Conservation (phyloP, 306 rosid species). For the Acacia confusa region DNA sequence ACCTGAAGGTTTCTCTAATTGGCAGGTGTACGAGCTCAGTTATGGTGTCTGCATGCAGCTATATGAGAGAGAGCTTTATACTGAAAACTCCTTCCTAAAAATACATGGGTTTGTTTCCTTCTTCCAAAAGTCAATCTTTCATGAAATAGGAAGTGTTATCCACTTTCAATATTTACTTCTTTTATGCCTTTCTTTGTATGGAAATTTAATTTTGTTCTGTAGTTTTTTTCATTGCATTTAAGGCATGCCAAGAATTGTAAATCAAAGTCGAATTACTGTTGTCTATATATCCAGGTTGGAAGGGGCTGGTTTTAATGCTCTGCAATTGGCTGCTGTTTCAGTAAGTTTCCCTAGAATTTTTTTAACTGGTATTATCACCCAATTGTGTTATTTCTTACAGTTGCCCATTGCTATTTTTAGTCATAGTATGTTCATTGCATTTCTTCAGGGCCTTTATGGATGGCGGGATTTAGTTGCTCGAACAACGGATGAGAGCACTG, state of each 20-base stretch:
- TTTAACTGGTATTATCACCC: not conserved
- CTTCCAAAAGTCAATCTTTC: slow-evolving; percentile 11
- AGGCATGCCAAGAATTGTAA: slow-evolving; percentile 15
- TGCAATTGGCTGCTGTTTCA: slow-evolving; percentile 82
- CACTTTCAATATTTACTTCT: slow-evolving; percentile 16
- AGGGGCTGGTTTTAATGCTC: slow-evolving; percentile 71
- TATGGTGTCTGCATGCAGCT: slow-evolving; percentile 82
- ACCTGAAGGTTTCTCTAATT: slow-evolving; percentile 14
- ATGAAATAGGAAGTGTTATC: not conserved
- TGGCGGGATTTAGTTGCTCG: slow-evolving; percentile 24
- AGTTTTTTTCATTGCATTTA: slow-evolving; percentile 20
- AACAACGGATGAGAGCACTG: slow-evolving; percentile 11
- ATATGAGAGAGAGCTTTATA: slow-evolving; percentile 86
- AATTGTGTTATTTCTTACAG: not conserved
- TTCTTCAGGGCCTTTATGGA: slow-evolving; percentile 75
- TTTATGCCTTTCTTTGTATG: not conserved
- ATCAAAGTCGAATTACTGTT: slow-evolving; percentile 17
- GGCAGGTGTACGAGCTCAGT: slow-evolving; percentile 89
- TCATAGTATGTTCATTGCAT: slow-evolving; percentile 15
- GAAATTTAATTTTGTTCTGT: not conserved
- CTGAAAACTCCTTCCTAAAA: slow-evolving; percentile 75
- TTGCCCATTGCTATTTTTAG: not conserved
- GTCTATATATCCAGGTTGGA: slow-evolving; percentile 54
- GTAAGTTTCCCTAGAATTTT: slow-evolving; percentile 41
- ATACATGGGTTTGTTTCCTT: slow-evolving; percentile 69